Evolutionary conservation across 1,284 basidiomycete species (phyloP).

Genomic region (Rhodotorula sp.): DNA sequence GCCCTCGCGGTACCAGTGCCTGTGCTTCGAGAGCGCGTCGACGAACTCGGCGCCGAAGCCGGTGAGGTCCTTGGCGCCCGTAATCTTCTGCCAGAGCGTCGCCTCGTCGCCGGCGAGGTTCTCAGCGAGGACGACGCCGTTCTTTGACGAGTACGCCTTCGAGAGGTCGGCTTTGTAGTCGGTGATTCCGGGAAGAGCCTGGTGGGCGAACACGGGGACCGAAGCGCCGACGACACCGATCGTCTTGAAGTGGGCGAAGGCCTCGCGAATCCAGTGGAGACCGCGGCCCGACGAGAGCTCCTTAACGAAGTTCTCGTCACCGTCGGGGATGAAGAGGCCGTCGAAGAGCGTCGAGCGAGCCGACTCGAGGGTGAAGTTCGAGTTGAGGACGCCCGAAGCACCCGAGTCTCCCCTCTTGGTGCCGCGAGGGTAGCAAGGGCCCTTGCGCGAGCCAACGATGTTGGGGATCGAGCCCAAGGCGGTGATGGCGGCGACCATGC

Average conservation of each 20-base stretch:
- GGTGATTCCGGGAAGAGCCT: slow-evolving; percentile 38
- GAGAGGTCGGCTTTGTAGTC: slow-evolving; percentile 39
- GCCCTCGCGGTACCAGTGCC: slow-evolving; percentile 38
- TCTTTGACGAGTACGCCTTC: slow-evolving; percentile 35
- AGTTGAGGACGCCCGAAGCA: slow-evolving; percentile 51
- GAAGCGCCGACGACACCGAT: slow-evolving; percentile 41
- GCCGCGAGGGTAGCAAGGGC: slow-evolving; percentile 51
- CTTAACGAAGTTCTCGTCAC: slow-evolving; percentile 41
- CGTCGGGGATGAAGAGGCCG: slow-evolving; percentile 61
- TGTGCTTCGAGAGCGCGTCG: slow-evolving; percentile 38
- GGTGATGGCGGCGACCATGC: slow-evolving; percentile 59
- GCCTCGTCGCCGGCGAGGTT: slow-evolving; percentile 40
- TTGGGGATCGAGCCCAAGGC: slow-evolving; percentile 61
- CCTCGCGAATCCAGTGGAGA: slow-evolving; percentile 42
- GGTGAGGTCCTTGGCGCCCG: slow-evolving; percentile 31
- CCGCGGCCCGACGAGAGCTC: slow-evolving; percentile 39
- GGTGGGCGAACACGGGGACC: slow-evolving; percentile 41
- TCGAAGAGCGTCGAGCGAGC: slow-evolving; percentile 71
- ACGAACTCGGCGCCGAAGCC: slow-evolving; percentile 41
- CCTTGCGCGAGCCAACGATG: slow-evolving; percentile 67
- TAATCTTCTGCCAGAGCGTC: slow-evolving; percentile 38
- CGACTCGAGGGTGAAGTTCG: slow-evolving; percentile 69
- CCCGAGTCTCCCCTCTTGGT: slow-evolving; percentile 40
- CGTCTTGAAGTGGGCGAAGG: slow-evolving; percentile 14
- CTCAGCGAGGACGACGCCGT: slow-evolving; percentile 42